Evolutionary conservation across 106 monocot genomes (phyloP), one percentile per base, ranked within the genome.

Genomic region (Alisma plantagoaquatica): DNA sequence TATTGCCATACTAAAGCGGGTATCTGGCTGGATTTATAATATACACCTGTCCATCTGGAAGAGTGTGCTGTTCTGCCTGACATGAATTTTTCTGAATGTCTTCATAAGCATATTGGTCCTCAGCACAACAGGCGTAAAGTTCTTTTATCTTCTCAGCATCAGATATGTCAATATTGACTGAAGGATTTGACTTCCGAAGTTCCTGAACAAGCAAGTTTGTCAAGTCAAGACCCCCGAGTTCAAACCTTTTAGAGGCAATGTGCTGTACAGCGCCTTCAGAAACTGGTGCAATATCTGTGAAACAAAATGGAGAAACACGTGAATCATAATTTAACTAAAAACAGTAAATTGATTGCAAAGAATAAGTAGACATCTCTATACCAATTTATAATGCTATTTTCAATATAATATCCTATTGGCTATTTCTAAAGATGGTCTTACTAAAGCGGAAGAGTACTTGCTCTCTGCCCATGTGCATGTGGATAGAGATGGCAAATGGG

Each of bases 251-350:
- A 28, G 90, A 99, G 27, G 98, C 90, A 76, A 99, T 79, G 73
- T 99, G 98, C 33, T 99, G 90, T 49, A 99, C 85, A 48, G 90
- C 90, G 70, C 85, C 98, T 85, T 99, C 98, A 72, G 73, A 79
- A 72, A 98, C 85, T 46, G 98, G 90, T 54, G 98, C 85, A 60
- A 90, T 79, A 82, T 98, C 98, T 98, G 79, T n/a, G 21, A 25
- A 64, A 49, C 29, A 56, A 38, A 38, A 38, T 38, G 14, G 54
- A 15, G n/a, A n/a, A n/a, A n/a, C n/a, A n/a, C n/a, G n/a, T n/a
- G n/a, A n/a, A n/a, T n/a, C n/a, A n/a, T n/a, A n/a, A n/a, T n/a
- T n/a, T n/a, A n/a, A n/a, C n/a, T n/a, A n/a, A n/a, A n/a, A n/a
- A n/a, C n/a, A n/a, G n/a, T n/a, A n/a, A n/a, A n/a, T n/a, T n/a